Conservation (phyloP, 768 basidiomycete species). For the Gloeostereum incarnatum region DNA sequence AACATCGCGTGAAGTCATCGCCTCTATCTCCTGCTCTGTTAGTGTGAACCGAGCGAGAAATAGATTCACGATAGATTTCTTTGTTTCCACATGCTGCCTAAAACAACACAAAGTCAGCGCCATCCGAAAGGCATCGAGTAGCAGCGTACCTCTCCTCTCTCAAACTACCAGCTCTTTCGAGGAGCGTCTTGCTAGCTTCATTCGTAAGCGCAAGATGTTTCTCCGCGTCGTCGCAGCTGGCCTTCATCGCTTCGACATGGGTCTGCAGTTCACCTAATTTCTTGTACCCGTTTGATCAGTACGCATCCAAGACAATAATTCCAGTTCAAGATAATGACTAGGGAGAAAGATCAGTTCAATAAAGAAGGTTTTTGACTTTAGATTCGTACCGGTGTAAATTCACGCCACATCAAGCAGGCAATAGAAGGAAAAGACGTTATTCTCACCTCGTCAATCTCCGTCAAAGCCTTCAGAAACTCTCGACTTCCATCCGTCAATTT, state of each 20-base stretch:
- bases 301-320: no score
- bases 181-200: constrained; percentile 64
- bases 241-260: constrained; percentile 74
- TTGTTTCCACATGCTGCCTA: constrained; percentile 64
- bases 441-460: constrained; percentile 86
- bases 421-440: no score
- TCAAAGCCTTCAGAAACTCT: constrained; percentile 76
- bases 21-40: constrained; percentile 57
- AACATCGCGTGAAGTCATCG: constrained; percentile 71
- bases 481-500: constrained; percentile 76
- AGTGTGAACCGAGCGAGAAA: constrained; percentile 88
- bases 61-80: constrained; percentile 61
- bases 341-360: no score
- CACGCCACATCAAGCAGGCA: no score
- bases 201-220: constrained; percentile 65
- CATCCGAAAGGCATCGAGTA: not conserved
- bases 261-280: constrained; percentile 75
- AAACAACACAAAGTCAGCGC: not conserved
- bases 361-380: no score
- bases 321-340: constrained; percentile 4
- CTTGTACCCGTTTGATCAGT: no score
- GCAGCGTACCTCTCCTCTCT: constrained; percentile 58
- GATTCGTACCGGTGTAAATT: no score
- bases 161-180: constrained; percentile 77
- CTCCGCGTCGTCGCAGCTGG: constrained; percentile 78